These are phyloP conservation scores for Ophiostoma sp. DNA, from an alignment of 2,329 filamentous ascomycete genomes.

Conservation along the genomic window DNA sequence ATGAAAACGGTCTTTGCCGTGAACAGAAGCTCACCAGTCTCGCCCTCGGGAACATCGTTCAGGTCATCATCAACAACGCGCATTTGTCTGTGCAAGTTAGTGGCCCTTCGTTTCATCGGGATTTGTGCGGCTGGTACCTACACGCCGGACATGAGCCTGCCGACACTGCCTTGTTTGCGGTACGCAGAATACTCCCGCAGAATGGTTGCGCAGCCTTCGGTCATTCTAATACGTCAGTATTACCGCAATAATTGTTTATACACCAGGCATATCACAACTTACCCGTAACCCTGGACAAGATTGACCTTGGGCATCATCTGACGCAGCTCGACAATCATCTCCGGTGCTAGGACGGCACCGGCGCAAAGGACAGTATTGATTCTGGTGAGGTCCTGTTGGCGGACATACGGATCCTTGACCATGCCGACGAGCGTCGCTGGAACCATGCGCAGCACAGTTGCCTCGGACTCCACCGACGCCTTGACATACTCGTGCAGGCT, in stretches of 20 bases:
- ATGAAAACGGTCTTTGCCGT: constrained; percentile 9
- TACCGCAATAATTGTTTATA: neutral
- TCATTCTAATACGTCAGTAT: constrained; percentile 1
- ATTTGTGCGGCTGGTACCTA: neutral
- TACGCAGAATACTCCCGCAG: constrained; percentile 8
- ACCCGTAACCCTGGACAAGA: constrained; percentile 18
- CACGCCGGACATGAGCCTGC: constrained; percentile 11
- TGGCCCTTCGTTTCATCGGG: neutral
- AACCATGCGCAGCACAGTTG: constrained; percentile 14
- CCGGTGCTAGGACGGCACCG: constrained; percentile 9
- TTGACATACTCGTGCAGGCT: constrained; percentile 5
- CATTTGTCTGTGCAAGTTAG: neutral
- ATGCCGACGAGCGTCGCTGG: constrained; percentile 15
- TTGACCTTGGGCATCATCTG: constrained; percentile 8
- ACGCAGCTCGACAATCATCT: constrained; percentile 16
- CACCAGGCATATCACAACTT: neutral
- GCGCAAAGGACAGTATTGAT: constrained; percentile 9
- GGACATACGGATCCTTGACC: constrained; percentile 15
- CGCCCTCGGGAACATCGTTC: constrained; percentile 10
- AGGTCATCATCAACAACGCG: constrained; percentile 16
- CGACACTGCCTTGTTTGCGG: constrained; percentile 12
- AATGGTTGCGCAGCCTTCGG: constrained; percentile 6
- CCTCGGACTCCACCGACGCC: neutral
- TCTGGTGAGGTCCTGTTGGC: neutral
- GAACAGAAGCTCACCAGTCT: constrained; percentile 10